These are phyloP conservation scores for Rhizophlyctis rosea DNA, from an alignment of 192 early-diverging fungal genomes.

Conservation along the genomic window DNA sequence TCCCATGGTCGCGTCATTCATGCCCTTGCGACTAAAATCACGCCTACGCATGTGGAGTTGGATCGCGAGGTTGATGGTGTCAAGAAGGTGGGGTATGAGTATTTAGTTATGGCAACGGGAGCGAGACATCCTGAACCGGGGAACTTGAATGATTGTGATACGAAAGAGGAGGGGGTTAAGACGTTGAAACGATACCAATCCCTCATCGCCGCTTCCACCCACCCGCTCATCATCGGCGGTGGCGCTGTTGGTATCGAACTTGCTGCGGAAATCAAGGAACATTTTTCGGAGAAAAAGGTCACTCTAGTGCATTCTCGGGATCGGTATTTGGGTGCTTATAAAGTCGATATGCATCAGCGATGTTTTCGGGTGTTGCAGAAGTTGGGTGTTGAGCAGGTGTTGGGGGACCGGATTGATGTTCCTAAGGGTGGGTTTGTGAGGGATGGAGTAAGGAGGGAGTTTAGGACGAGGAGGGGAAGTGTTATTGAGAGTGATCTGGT, in stretches of 20 bases:
- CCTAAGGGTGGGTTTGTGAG: constrained; percentile 58
- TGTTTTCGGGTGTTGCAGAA: constrained; percentile 52
- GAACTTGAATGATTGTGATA: constrained; percentile 19
- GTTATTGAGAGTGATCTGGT: constrained; percentile 34
- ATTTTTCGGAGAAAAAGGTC: constrained; percentile 58
- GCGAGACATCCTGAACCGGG: constrained; percentile 52
- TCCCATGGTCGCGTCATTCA: constrained; percentile 45
- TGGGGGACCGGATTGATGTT: constrained; percentile 58
- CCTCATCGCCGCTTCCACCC: constrained; percentile 54
- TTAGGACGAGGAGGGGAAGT: constrained; percentile 44
- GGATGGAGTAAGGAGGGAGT: constrained; percentile 42
- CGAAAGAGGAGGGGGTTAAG: constrained; percentile 44
- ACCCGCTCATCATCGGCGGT: constrained; percentile 67
- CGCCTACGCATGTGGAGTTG: constrained; percentile 44
- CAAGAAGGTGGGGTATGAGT: constrained; percentile 45
- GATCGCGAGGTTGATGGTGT: constrained; percentile 52
- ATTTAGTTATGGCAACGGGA: constrained; percentile 52
- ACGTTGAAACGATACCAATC: constrained; percentile 44
- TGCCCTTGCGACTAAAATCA: constrained; percentile 45
- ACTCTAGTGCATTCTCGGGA: constrained; percentile 62
- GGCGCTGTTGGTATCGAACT: constrained; percentile 74
- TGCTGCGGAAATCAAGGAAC: constrained; percentile 65
- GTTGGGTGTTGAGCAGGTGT: constrained; percentile 46
- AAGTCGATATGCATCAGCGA: constrained; percentile 52
- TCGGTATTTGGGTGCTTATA: constrained; percentile 59